phyloP scores from a whole-genome alignment of 306 rosid species.

The Lotus japonicus region DNA sequence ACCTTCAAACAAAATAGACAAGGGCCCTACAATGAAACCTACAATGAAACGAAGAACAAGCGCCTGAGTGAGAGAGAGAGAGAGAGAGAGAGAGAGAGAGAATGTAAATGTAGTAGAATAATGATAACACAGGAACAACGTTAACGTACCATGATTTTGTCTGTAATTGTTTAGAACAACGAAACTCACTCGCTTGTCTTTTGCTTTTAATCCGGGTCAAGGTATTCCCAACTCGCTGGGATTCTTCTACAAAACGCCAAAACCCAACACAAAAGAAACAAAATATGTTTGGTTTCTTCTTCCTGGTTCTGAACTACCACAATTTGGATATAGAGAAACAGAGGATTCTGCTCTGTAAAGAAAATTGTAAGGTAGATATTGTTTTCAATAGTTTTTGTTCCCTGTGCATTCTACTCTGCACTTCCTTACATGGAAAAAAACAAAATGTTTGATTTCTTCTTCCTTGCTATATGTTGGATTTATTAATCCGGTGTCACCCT shows the following conservation, averaged over 20 bases:
- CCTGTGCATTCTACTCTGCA: no score
- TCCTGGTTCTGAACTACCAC: not conserved
- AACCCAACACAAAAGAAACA: not conserved
- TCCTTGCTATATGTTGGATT: no score
- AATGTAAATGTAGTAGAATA: not conserved
- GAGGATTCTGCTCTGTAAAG: not conserved
- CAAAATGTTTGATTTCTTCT: no score
- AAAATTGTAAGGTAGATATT: no score
- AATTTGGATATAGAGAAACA: not conserved
- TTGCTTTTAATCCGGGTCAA: not conserved
- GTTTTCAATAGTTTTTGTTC: no score
- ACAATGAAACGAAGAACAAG: constrained; percentile 13
- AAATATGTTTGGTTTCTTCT: not conserved
- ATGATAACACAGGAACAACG: not conserved
- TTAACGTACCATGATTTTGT: constrained; percentile 27
- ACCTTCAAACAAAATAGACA: not conserved
- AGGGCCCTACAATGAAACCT: constrained; percentile 26
- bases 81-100: not conserved
- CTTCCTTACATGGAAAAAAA: no score
- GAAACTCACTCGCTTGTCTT: constrained; percentile 14
- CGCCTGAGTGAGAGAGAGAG: not conserved
- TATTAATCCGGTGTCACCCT: no score
- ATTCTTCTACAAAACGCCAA: not conserved
- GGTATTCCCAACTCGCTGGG: not conserved
- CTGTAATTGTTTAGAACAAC: not conserved